Base-by-base conservation (phyloP, 345 rosid species). In the Salix brachista region DNA sequence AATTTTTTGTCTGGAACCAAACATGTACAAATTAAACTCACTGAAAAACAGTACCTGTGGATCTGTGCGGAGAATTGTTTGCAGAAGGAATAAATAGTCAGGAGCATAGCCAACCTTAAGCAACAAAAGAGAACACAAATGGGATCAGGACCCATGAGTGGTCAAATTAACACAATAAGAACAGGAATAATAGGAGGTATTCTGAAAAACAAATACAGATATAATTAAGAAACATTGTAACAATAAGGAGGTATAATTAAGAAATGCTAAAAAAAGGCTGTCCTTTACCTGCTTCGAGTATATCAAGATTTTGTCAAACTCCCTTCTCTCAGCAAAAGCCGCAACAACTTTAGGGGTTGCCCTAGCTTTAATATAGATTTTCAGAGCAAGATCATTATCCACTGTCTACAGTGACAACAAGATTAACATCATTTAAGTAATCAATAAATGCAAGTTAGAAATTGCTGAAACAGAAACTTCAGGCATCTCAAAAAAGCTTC, bases 261-360 rank as follows among this genome's bases (percentile, higher is more conserved):
- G 60, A 36, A 46, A 19, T n/a, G 17, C 30, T 2, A 1, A 8
- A 12, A 75, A 69, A 37, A 32, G 30, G 12, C 32, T 50, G 42
- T 75, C 48, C 74, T 36, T 74, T 74, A 94, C 99, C 95, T 96
- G 96, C 91, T 96, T 90, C 3, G 98, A 91, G 85, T 96, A 96
- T 69, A 91, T 89, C 83, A 94, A 78, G 74, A 96, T 96, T 80
- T 94, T 94, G 85, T 96, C 98, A 74, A 94, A 96, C 90, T 96
- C 99, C 84, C 96, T 90, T 80, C 97, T 80, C 85, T 96, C 99
- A 39, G 97, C 99, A 84, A 96, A 94, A 81, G 99, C 99, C 37
- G 98, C 98, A 77, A 96, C 97, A 83, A 96, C 99, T 86, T 96
- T 96, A 48, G 99, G 97, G 69, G 98, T 90, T 28, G 97, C 97